Percentiles rank a stretch among this genome's conserved stretches.
These are phyloP conservation scores for Aplosporella prunicola DNA, from an alignment of 2,329 filamentous ascomycete species.

Conservation along the genomic window DNA sequence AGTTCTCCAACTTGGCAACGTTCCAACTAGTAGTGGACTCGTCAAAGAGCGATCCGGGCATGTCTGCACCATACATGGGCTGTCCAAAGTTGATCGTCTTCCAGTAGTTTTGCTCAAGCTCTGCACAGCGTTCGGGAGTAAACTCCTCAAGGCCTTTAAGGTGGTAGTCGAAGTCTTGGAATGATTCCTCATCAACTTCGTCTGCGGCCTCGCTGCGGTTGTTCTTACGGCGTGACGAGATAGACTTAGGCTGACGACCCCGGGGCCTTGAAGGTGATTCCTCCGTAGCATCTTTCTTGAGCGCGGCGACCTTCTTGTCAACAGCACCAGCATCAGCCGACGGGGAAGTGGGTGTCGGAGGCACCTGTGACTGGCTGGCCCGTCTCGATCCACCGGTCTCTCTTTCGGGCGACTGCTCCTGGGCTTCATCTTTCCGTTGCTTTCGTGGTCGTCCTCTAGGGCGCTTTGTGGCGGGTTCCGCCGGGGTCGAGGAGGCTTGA, in stretches of 20 bases:
- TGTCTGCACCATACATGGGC: slow-evolving; percentile 90
- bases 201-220: slow-evolving; percentile 70
- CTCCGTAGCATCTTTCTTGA: slow-evolving; percentile 30
- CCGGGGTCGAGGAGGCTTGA: slow-evolving; percentile 20
- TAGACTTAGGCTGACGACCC: slow-evolving; percentile 57
- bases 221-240: slow-evolving; percentile 78
- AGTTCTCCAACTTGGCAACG: slow-evolving; percentile 83
- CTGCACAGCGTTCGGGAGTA: slow-evolving; percentile 82
- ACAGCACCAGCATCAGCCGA: slow-evolving; percentile 14
- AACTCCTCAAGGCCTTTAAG: slow-evolving; percentile 78
- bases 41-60: slow-evolving; percentile 90
- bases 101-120: slow-evolving; percentile 93
- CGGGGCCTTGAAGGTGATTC: slow-evolving; percentile 46
- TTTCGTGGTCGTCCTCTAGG: slow-evolving; percentile 40
- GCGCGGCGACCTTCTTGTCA: slow-evolving; percentile 13
- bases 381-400: slow-evolving; percentile 10
- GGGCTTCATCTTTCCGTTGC: slow-evolving; percentile 25
- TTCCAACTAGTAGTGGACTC: slow-evolving; percentile 83
- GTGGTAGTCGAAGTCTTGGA: slow-evolving; percentile 82
- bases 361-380: slow-evolving; percentile 20
- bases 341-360: slow-evolving; percentile 35
- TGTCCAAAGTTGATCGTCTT: slow-evolving; percentile 92
- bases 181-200: slow-evolving; percentile 79
- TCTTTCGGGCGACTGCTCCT: slow-evolving; percentile 18
- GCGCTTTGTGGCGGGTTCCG: slow-evolving; percentile 36